Evolutionary conservation across 2,329 filamentous ascomycete genomes (phyloP).

Genomic region (Diplodia sapinea): DNA sequence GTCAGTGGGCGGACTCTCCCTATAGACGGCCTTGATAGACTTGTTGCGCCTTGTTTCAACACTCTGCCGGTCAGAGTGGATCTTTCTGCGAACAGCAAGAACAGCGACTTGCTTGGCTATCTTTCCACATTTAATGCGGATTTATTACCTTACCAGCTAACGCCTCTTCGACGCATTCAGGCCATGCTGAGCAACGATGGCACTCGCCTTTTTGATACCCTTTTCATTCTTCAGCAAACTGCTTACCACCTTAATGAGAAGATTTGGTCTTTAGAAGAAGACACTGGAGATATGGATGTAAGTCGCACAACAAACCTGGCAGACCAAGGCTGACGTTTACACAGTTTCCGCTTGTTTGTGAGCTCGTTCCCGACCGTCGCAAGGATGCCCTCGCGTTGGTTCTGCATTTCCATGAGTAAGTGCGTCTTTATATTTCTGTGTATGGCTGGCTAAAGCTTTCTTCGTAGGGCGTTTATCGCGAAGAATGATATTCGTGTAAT

Average conservation of each 20-base stretch:
- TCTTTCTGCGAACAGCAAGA: conserved; percentile 56
- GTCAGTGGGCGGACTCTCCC: conserved; percentile 75
- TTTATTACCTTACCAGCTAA: conserved; percentile 72
- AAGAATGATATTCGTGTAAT: conserved; percentile 40
- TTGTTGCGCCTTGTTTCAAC: conserved; percentile 93
- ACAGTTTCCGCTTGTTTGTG: conserved; percentile 73
- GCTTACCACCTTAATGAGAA: conserved; percentile 50
- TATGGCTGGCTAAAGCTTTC: neutral
- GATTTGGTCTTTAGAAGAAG: conserved; percentile 59
- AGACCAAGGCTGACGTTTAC: conserved; percentile 36
- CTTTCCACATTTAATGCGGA: conserved; percentile 68
- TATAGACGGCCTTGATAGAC: conserved; percentile 68
- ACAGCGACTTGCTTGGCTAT: conserved; percentile 63
- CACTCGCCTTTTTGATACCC: conserved; percentile 73
- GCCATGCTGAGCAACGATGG: conserved; percentile 53
- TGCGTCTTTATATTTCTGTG: too few species aligned
- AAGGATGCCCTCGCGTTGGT: conserved; percentile 62
- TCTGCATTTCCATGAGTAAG: conserved; percentile 60
- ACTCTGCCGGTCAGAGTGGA: conserved; percentile 75
- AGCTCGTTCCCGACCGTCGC: conserved; percentile 65
- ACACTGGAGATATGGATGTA: conserved; percentile 68
- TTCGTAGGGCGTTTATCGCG: conserved; percentile 36
- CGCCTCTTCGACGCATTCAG: conserved; percentile 75
- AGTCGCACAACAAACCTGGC: neutral
- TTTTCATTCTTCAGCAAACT: conserved; percentile 78